Conservation (phyloP, 2,329 filamentous ascomycete genomes). For the Clonostachys sp. region DNA sequence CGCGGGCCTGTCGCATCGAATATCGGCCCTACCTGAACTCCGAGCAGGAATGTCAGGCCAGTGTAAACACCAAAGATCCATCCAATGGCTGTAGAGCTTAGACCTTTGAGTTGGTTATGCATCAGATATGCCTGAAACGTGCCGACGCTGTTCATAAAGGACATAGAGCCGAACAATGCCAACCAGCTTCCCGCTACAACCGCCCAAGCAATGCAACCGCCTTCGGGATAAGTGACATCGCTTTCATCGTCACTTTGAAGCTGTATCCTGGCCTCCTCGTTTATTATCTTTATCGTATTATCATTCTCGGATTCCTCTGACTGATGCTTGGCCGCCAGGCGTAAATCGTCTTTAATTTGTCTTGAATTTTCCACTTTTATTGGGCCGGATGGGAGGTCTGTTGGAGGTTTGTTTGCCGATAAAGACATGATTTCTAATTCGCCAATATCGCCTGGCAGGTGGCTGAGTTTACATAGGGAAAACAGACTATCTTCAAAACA, state of each 20-base stretch:
- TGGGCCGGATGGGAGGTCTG: too few species aligned
- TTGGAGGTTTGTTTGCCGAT: too few species aligned
- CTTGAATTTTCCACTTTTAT: too few species aligned
- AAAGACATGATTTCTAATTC: too few species aligned
- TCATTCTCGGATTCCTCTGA: too few species aligned
- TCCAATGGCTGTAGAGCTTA: background rate
- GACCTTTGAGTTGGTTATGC: slow-evolving; percentile 2
- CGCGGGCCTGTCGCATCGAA: slow-evolving; percentile 3
- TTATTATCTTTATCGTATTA: too few species aligned
- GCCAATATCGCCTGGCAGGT: too few species aligned
- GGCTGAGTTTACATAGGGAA: too few species aligned
- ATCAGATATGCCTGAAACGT: slow-evolving; percentile 2
- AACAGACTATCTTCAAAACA: too few species aligned
- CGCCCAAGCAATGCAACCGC: slow-evolving; percentile 4
- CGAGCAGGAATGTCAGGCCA: slow-evolving; percentile 3
- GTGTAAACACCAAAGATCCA: slow-evolving; percentile 5
- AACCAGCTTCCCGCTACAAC: slow-evolving; percentile 4
- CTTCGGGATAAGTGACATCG: slow-evolving; percentile 2
- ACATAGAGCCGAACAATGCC: slow-evolving; percentile 4
- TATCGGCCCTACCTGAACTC: slow-evolving; percentile 2
- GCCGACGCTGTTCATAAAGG: slow-evolving; percentile 3
- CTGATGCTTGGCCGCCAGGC: too few species aligned
- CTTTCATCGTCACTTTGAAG: background rate
- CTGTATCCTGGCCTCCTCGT: too few species aligned
- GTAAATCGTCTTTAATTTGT: too few species aligned